Evolutionary conservation across 108 stramenopile genomes (phyloP), one percentile per base, ranked within the genome.

Genomic region (Skeletonema potamos): DNA sequence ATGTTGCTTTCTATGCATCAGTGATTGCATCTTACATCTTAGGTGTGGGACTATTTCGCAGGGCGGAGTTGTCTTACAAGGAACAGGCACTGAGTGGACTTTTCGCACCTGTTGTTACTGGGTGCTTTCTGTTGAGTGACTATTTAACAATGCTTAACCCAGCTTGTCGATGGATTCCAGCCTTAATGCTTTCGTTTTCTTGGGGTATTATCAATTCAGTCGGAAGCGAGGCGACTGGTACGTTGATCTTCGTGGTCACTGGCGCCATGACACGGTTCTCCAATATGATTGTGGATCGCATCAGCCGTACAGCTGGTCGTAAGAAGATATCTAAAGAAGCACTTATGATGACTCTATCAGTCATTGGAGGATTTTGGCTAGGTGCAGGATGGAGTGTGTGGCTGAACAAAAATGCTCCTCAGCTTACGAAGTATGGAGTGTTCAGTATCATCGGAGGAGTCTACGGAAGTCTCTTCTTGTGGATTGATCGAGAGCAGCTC

Each of bases 121-220:
- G 56, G 2, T 62, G 70, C 15, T 86, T 88, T 64, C 54, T 86
- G 3, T 17, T 68, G 51, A 79, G 78, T 58, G 87, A 88, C 73
- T 56, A 63, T 39, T 29, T 82, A 55, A 66, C 76, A 46, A 72
- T 58, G 61, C 22, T 17, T 18, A 77, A 73, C 43, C 66, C 59
- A 17, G 20, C 36, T 18, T 27, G 60, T 32, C 26, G 54, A 82
- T 18, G 86, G 63, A 74, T 85, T 22, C 84, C 87, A 13, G 79
- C 76, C 11, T 36, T 77, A 24, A 33, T 88, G 58, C 55, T 88
- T 41, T 46, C 75, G 39, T 62, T 44, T 64, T 78, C 70, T 30
- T 88, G 79, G 75, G 85, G 81, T 3, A 66, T 85, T 22, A 74
- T 83, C 70, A 88, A 88, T 60, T 77, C 77, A 2, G 74, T 88